Evolutionary conservation across 2,329 filamentous ascomycete species (phyloP).

Genomic region (Calonectria fujianensis): DNA sequence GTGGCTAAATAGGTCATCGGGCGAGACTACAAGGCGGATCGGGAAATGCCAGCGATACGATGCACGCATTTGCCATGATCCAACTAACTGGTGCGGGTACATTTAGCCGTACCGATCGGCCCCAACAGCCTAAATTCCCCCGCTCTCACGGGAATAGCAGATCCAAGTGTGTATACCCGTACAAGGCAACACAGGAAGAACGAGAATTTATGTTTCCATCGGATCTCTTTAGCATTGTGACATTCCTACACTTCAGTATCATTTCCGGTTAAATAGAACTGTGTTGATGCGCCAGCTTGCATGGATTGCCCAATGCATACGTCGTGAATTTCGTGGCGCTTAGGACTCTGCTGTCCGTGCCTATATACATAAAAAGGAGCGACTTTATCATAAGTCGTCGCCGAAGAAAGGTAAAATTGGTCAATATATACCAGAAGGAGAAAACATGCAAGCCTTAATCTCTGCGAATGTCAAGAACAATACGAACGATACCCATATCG

Average conservation of each 20-base stretch:
- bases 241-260: neutral
- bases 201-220: neutral
- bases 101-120: constrained; percentile 16
- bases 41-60: neutral
- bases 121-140: neutral
- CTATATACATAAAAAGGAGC: neutral
- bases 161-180: neutral
- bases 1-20: neutral
- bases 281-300: neutral
- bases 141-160: neutral
- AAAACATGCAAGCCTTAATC: neutral
- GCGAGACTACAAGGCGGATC: neutral
- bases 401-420: neutral
- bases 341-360: rapidly evolving
- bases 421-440: neutral
- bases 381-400: neutral
- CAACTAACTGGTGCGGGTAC: neutral
- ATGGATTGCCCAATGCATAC: neutral
- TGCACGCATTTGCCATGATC: neutral
- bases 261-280: neutral
- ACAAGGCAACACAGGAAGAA: neutral
- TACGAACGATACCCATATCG: neutral
- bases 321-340: neutral
- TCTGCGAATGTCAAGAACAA: neutral
- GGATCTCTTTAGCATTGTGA: neutral